Base-by-base conservation (phyloP, 768 basidiomycete species). In the Hirschioporus abietinus region DNA sequence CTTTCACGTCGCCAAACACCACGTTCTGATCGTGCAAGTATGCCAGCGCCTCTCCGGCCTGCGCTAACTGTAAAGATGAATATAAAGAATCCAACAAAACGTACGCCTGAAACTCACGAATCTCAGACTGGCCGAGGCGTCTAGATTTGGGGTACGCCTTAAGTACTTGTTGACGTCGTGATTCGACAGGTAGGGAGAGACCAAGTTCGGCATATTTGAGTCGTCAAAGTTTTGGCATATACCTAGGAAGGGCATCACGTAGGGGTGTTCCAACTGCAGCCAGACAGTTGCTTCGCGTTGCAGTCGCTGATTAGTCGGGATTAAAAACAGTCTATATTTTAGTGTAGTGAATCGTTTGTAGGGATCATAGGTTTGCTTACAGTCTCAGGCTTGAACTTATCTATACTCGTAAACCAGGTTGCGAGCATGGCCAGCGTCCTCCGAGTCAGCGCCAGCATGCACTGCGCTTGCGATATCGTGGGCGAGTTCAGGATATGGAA, bases 381-480 rank as follows among this genome's bases (percentile, higher is more conserved):
- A 4, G 17, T 64, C 27, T 64, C 63, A 4, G 17, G 58, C 27
- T 64, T 26, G 5, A 64, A 26, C 24, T 18, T 64, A 0, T 52
- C 63, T n/a, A n/a, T n/a, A n/a, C n/a, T n/a, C 12, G 24, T 25
- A 35, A 27, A 34, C 8, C n/a, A n/a, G n/a, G n/a, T n/a, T 76
- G 18, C 91, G 86, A 4, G 92, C 90, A 70, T 92, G 92, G 5
- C 83, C 78, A 8, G 88, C 86, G 68, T 80, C 77, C 25, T 75
- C 73, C 6, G 86, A 83, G 26, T 81, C 79, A 24, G 84, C 77
- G 66, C 84, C 83, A 2, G 83, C 83, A 42, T 80, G 75, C 0
- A 88, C 80, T 35, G 89, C 86, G 10, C 78, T 75, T n/a, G 81
- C 78, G 63, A 98, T 80, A 76, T 96, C 95, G 12, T 75, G 75